These are phyloP conservation scores for Aureobasidium sp. DNA, from an alignment of 2,329 filamentous ascomycete genomes.

Conservation along the genomic window DNA sequence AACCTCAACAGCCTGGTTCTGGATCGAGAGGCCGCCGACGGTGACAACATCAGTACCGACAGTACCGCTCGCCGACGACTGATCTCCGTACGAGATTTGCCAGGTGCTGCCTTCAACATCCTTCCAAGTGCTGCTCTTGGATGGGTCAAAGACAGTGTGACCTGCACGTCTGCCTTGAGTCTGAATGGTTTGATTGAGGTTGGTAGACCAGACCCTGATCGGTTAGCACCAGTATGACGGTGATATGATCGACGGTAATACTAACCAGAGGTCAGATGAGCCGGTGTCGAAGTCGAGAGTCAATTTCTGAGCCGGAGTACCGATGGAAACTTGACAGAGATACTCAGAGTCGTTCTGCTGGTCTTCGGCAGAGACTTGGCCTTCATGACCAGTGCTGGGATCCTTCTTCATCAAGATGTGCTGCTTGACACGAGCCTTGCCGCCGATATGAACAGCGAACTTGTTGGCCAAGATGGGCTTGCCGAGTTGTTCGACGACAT, in stretches of 20 bases:
- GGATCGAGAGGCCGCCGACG: conserved; percentile 52
- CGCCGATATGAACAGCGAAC: conserved; percentile 30
- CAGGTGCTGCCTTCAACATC: conserved; percentile 42
- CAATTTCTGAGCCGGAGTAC: conserved; percentile 52
- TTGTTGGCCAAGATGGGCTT: conserved; percentile 28
- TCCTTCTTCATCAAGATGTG: conserved; percentile 41
- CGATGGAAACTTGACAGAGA: conserved; percentile 54
- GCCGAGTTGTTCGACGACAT: conserved; percentile 41
- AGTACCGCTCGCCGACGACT: conserved; percentile 54
- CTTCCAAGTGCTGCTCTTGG: conserved; percentile 53
- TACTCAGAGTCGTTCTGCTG: conserved; percentile 60
- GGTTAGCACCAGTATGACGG: not conserved
- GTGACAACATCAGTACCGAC: conserved; percentile 56
- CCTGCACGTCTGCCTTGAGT: conserved; percentile 25
- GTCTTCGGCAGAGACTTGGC: conserved; percentile 40
- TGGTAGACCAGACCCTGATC: conserved; percentile 21
- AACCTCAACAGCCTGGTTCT: conserved; percentile 56
- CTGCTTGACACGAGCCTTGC: conserved; percentile 37
- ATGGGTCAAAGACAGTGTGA: conserved; percentile 51
- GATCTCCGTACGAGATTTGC: conserved; percentile 61
- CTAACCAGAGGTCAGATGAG: conserved; percentile 56
- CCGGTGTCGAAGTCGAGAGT: conserved; percentile 63
- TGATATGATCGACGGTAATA: no score
- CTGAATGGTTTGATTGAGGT: conserved; percentile 19
- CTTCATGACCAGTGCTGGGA: conserved; percentile 21